Base-by-base conservation (phyloP, 1,284 basidiomycete species). In the Pterulicium gracile region DNA sequence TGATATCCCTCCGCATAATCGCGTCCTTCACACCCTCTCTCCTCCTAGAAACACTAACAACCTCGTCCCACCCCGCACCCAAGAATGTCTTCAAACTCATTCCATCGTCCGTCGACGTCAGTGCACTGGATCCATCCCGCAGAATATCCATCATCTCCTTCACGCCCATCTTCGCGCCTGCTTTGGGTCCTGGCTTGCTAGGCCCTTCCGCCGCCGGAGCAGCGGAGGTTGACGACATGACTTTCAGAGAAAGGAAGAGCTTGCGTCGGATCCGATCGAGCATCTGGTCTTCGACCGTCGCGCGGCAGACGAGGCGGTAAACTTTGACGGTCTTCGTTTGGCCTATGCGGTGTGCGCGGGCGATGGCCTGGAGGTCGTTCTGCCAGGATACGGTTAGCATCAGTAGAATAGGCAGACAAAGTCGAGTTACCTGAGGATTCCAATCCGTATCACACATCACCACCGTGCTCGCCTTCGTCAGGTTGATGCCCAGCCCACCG, bases 341-440 rank as follows among this genome's bases (percentile, higher is more conserved):
- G 3, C 88, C 83, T 44, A 89, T 87, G 18, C 86, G 76, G 59
- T 89, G 87, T 0, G 85, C 85, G 36, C 87, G 72, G 15, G 88
- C 89, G 63, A 92, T 89, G 2, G 89, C 89, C 62, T 93, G 89
- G 14, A 91, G 64, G 59, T 93, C 89, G 58, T 88, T 90, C 62
- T 88, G 85, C n/a, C n/a, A 17, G 15, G 36, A n/a, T n/a, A n/a
- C n/a, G 36, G 4, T 17, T n/a, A n/a, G 19, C 7, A 39, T 39
- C 36, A 39, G 15, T 15, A 39, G 19, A 17, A 18, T 13, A 17
- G n/a, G 15, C 36, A 39, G 10, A 39, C n/a, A 39, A 4, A 39
- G 15, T 39, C 5, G 5, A 39, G 7, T 7, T 17, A 39, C 36
- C 36, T 39, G 36, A 21, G 88, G 88, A 61, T 91, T 87, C 83